A percentile compares a stretch with the other conserved stretches of the same genome.
phyloP scores from a whole-genome alignment of 108 stramenopile genomes.

The Schizochytrium sp. region DNA sequence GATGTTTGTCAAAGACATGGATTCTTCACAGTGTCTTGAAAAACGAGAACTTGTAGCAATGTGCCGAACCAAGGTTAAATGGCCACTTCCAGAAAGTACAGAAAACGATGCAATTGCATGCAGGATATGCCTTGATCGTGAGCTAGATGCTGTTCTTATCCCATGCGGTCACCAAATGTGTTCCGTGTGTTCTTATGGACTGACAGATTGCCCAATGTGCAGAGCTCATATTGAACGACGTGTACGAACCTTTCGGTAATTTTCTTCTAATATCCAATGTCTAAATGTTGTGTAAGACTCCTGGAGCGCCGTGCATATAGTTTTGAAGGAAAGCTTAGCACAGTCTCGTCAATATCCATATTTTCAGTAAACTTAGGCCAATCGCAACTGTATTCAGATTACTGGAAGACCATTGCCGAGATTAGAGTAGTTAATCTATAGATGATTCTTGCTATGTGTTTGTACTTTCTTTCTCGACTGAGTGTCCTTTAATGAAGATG shows the following conservation, averaged over 20 bases:
- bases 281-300: too few species aligned
- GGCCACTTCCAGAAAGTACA: neutral
- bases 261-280: neutral
- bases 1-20: neutral
- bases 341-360: too few species aligned
- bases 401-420: too few species aligned
- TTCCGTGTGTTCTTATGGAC: neutral
- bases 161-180: constrained; percentile 13
- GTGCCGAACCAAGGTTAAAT: neutral
- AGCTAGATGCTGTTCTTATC: constrained; percentile 16
- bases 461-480: too few species aligned
- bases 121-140: constrained; percentile 20
- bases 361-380: too few species aligned
- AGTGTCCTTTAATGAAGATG: too few species aligned
- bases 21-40: neutral
- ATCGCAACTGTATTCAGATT: too few species aligned
- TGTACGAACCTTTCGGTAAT: neutral
- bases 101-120: neutral
- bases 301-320: too few species aligned
- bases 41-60: neutral
- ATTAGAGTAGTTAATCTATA: too few species aligned
- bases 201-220: neutral
- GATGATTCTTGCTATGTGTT: too few species aligned
- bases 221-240: neutral
- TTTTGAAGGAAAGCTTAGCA: too few species aligned